Conservation (phyloP, 345 rosid species). For the Alliaria petiolata region DNA sequence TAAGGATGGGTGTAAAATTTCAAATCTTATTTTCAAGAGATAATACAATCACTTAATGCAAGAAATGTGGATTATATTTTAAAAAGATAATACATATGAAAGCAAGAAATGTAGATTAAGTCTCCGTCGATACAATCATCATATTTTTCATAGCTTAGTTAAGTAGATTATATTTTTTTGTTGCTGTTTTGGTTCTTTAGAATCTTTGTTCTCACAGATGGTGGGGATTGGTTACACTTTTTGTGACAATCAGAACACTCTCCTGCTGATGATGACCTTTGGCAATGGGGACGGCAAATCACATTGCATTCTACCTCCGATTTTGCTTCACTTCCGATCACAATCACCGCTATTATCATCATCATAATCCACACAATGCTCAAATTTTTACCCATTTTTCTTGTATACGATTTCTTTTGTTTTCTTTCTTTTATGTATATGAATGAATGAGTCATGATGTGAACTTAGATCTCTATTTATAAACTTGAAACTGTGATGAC, state of each 20-base stretch:
- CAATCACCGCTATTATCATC: background rate
- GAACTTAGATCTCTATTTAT: too few relatives aligned
- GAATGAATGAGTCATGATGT: background rate
- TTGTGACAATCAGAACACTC: background rate
- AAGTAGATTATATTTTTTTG: background rate
- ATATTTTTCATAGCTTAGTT: background rate
- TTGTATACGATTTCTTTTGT: background rate
- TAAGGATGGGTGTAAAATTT: background rate
- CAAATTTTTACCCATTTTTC: slow-evolving; percentile 2
- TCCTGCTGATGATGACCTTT: background rate
- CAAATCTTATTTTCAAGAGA: background rate
- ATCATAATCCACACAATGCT: background rate
- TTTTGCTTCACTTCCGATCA: slow-evolving; percentile 9
- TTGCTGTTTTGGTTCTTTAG: background rate
- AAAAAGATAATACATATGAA: too few relatives aligned
- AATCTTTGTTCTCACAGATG: background rate
- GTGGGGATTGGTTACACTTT: background rate
- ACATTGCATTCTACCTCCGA: background rate
- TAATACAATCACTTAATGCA: background rate
- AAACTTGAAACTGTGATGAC: too few relatives aligned
- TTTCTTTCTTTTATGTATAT: background rate
- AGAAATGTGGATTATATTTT: background rate
- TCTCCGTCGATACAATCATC: background rate
- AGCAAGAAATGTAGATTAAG: too few relatives aligned
- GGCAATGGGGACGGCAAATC: background rate